phyloP scores from a whole-genome alignment of 208 protist genomes.

The Endotrypanum monterogeii region DNA sequence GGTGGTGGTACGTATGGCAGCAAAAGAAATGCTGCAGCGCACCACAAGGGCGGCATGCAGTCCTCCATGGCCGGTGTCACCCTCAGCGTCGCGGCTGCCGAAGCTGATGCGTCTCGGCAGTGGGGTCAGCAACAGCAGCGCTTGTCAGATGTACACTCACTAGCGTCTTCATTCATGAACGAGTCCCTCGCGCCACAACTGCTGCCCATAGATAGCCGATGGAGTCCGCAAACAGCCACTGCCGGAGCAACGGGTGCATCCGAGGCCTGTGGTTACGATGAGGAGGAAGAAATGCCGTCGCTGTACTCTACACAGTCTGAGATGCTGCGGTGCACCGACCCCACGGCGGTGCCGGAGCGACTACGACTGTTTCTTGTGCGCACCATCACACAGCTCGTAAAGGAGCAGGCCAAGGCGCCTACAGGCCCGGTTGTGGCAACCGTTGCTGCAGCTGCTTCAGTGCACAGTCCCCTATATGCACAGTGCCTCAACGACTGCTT shows the following conservation, averaged over 20 bases:
- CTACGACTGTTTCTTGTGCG: conserved; percentile 30
- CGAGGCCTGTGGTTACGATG: neutral
- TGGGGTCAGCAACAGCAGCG: conserved; percentile 12
- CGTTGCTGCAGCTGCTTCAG: neutral
- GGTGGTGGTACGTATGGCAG: neutral
- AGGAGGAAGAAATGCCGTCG: neutral
- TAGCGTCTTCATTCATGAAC: neutral
- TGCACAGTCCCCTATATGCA: conserved; percentile 25
- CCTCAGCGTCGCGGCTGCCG: conserved; percentile 17
- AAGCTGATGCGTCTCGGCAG: conserved; percentile 9
- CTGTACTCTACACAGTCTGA: neutral
- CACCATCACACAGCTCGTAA: conserved; percentile 29
- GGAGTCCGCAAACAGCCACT: neutral
- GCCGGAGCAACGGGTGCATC: neutral
- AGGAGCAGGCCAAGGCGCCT: conserved; percentile 14
- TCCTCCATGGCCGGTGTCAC: conserved; percentile 30
- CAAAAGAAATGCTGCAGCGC: neutral
- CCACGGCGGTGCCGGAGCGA: conserved; percentile 19
- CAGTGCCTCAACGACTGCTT: conserved; percentile 37
- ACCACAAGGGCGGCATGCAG: neutral
- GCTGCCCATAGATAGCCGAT: neutral
- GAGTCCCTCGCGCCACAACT: neutral
- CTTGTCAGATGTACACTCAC: neutral
- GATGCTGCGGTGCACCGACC: neutral
- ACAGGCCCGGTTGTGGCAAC: neutral